Percentiles rank a stretch among this genome's conserved stretches.
Evolutionary conservation across 352 stramenopile species (phyloP).

Genomic region (Thalassiosira gravida): DNA sequence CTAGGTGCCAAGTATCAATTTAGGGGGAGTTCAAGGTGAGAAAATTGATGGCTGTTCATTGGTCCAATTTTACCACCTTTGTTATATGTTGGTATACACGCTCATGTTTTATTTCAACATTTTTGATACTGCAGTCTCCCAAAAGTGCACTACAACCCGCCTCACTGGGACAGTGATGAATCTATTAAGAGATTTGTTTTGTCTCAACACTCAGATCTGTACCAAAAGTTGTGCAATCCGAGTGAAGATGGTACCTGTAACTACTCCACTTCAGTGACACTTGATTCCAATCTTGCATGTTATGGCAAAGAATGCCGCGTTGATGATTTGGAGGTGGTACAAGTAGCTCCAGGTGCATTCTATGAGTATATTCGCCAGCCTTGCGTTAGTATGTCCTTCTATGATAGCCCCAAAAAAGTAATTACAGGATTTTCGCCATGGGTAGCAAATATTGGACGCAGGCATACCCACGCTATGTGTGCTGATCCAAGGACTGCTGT

Average conservation of each 20-base stretch:
- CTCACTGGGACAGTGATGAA: constrained; percentile 57
- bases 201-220: constrained; percentile 42
- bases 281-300: constrained; percentile 60
- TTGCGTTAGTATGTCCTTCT: constrained; percentile 61
- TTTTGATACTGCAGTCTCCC: constrained; percentile 30
- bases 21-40: not conserved
- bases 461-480: constrained; percentile 60
- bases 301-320: constrained; percentile 59
- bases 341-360: constrained; percentile 58
- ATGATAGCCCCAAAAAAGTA: constrained; percentile 59
- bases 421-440: constrained; percentile 45
- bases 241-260: constrained; percentile 38
- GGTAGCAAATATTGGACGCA: constrained; percentile 22
- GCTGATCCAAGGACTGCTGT: constrained; percentile 41
- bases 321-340: constrained; percentile 51
- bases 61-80: not conserved
- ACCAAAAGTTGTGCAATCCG: constrained; percentile 63
- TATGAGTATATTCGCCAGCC: constrained; percentile 71
- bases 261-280: constrained; percentile 45
- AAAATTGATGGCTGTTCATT: constrained; percentile 2
- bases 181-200: constrained; percentile 63
- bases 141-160: constrained; percentile 32
- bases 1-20: constrained; percentile 6
- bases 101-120: not conserved
- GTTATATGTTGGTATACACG: not conserved